Percentiles rank a stretch among this genome's conserved stretches.
Conservation (phyloP, 2,329 filamentous ascomycete species). For the Cladosporium sp. region DNA sequence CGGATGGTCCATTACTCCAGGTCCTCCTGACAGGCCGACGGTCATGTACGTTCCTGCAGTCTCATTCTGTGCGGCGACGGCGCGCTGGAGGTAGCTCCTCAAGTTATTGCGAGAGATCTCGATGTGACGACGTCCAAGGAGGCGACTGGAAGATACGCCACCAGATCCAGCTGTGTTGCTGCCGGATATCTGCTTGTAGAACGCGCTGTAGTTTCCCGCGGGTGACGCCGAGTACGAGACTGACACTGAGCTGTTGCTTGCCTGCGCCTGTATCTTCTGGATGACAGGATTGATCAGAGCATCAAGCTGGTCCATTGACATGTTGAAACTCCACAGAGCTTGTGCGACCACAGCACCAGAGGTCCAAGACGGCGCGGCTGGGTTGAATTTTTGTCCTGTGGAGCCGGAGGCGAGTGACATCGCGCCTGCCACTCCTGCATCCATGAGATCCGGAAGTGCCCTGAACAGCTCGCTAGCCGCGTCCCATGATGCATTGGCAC, state of each 20-base stretch:
- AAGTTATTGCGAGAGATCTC: constrained; percentile 16
- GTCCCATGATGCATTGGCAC: constrained; percentile 31
- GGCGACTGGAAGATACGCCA: constrained; percentile 31
- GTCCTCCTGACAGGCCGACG: constrained; percentile 27
- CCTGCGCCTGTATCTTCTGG: constrained; percentile 7
- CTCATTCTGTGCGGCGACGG: constrained; percentile 19
- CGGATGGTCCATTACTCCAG: constrained; percentile 26
- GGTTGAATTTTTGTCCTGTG: constrained; percentile 29
- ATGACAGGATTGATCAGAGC: constrained; percentile 19
- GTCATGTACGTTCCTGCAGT: constrained; percentile 23
- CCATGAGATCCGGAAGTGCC: constrained; percentile 29
- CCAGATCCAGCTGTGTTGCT: constrained; percentile 28
- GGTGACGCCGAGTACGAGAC: constrained; percentile 19
- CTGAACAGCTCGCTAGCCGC: constrained; percentile 30
- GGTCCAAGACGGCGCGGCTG: constrained; percentile 27
- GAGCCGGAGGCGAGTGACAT: constrained; percentile 17
- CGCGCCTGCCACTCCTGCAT: constrained; percentile 25
- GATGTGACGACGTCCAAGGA: constrained; percentile 33
- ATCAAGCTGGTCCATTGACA: constrained; percentile 19
- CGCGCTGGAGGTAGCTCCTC: constrained; percentile 15
- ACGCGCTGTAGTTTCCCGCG: constrained; percentile 24
- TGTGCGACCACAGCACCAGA: constrained; percentile 27
- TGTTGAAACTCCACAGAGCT: constrained; percentile 28
- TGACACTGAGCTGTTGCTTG: constrained; percentile 10
- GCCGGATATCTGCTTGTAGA: constrained; percentile 27